A percentile compares a stretch with the other conserved stretches of the same genome.
Conservation (phyloP, 805 yeast genomes). For the Cyberlindnera petersonii region DNA sequence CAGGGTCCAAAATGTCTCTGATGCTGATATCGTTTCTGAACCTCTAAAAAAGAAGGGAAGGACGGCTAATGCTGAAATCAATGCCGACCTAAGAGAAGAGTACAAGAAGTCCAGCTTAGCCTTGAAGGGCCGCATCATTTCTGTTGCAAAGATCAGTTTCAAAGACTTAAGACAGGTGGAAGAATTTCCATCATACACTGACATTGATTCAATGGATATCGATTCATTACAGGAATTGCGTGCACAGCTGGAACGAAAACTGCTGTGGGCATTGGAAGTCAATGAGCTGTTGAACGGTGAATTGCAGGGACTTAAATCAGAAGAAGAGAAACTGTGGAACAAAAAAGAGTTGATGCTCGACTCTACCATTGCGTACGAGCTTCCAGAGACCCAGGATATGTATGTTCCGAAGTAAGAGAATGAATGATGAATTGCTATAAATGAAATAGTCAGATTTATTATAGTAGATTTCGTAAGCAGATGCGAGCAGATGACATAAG, state of each 20-base stretch:
- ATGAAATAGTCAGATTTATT: too few relatives aligned
- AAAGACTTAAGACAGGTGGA: slow-evolving; percentile 13
- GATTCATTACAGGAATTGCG: slow-evolving; percentile 24
- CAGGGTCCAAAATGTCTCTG: slow-evolving; percentile 23
- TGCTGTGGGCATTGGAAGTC: slow-evolving; percentile 37
- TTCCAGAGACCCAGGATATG: slow-evolving; percentile 10
- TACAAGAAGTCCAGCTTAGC: slow-evolving; percentile 15
- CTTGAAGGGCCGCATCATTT: slow-evolving; percentile 7
- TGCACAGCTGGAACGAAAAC: slow-evolving; percentile 30
- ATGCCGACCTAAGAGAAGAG: slow-evolving; percentile 20
- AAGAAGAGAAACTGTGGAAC: slow-evolving; percentile 36
- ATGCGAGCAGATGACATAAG: too few relatives aligned
- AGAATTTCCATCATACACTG: slow-evolving; percentile 19
- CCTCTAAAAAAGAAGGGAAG: slow-evolving; percentile 27
- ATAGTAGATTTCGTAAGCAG: too few relatives aligned
- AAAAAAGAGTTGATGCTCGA: slow-evolving; percentile 42
- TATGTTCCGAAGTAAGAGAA: slow-evolving; percentile 5
- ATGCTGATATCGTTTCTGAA: slow-evolving; percentile 26
- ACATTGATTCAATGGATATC: slow-evolving; percentile 11
- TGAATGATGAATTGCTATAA: neutral
- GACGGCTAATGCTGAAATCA: slow-evolving; percentile 26
- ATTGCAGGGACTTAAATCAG: slow-evolving; percentile 29
- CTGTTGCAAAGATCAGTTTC: slow-evolving; percentile 8
- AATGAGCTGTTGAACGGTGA: slow-evolving; percentile 34
- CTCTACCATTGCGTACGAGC: slow-evolving; percentile 36